Evolutionary conservation across 305 asterid genomes (phyloP).

Genomic region (Fraxinus sp.): DNA sequence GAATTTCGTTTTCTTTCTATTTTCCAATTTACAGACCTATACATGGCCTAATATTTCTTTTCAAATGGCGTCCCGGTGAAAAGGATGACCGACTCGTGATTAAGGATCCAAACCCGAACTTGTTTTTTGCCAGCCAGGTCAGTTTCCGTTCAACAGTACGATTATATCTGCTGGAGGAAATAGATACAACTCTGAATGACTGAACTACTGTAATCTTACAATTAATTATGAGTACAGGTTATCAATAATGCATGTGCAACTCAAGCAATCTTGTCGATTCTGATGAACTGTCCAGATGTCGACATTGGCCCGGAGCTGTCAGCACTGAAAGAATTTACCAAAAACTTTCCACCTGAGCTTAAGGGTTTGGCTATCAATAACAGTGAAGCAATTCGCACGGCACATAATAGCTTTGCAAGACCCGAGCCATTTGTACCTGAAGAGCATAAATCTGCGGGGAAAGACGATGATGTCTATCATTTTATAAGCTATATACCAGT

Average conservation of each 20-base stretch:
- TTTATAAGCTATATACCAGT: constrained; percentile 93
- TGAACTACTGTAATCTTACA: constrained; percentile 1
- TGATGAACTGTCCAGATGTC: constrained; percentile 74
- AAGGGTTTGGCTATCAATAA: constrained; percentile 91
- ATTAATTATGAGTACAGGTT: constrained; percentile 47
- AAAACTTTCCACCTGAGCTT: constrained; percentile 85
- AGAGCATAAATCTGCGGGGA: constrained; percentile 73
- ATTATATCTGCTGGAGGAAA: constrained; percentile 11
- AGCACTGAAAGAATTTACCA: constrained; percentile 81
- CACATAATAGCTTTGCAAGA: constrained; percentile 91
- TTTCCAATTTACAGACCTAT: constrained; percentile 61
- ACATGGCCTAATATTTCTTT: constrained; percentile 87
- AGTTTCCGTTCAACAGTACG: constrained; percentile 19
- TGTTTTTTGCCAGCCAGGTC: constrained; percentile 96
- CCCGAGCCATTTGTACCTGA: constrained; percentile 92
- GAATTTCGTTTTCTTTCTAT: constrained; percentile 1
- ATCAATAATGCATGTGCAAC: constrained; percentile 97
- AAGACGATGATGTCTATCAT: constrained; percentile 93
- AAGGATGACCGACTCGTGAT: constrained; percentile 84
- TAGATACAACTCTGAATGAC: neutral
- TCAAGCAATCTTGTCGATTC: constrained; percentile 88
- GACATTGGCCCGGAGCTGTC: constrained; percentile 87
- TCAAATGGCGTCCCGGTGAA: constrained; percentile 96
- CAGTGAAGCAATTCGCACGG: constrained; percentile 91
- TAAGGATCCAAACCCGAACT: constrained; percentile 86